Conservation (phyloP, 139 green algal species). For the Deuterostichococcus epilithicus region DNA sequence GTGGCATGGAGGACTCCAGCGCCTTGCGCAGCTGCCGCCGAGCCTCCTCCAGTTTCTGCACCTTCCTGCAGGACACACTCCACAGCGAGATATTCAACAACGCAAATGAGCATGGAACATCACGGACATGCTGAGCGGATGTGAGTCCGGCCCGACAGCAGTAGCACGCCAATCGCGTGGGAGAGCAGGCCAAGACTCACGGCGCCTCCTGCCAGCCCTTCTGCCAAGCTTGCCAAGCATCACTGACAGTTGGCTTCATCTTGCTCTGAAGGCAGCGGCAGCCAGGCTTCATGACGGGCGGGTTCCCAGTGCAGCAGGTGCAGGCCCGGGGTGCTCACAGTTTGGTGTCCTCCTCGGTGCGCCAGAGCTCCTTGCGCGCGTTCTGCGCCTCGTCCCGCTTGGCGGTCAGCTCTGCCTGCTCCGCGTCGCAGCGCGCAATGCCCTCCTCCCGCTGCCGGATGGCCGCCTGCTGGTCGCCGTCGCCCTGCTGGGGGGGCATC, state of each 20-base stretch:
- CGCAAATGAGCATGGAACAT: neutral
- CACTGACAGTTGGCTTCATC: too few species aligned
- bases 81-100: neutral
- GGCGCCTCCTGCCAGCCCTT: too few species aligned
- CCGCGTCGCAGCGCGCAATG: constrained; percentile 12
- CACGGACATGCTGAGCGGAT: too few species aligned
- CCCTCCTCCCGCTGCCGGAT: constrained; percentile 24
- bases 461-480: constrained; percentile 22
- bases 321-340: neutral
- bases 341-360: constrained; percentile 35
- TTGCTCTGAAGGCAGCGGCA: too few species aligned
- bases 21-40: constrained; percentile 12
- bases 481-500: neutral
- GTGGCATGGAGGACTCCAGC: constrained; percentile 42
- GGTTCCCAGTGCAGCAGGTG: too few species aligned
- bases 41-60: constrained; percentile 14
- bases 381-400: constrained; percentile 31
- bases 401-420: constrained; percentile 9
- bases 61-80: neutral
- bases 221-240: too few species aligned
- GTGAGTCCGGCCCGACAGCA: too few species aligned
- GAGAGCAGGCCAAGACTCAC: too few species aligned
- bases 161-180: too few species aligned
- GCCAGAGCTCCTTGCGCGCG: constrained; percentile 54
- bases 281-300: too few species aligned